Percentiles rank a stretch among this genome's conserved stretches.
These are phyloP conservation scores for Curvularia sp. DNA, from an alignment of 2,329 filamentous ascomycete genomes.

Conservation along the genomic window DNA sequence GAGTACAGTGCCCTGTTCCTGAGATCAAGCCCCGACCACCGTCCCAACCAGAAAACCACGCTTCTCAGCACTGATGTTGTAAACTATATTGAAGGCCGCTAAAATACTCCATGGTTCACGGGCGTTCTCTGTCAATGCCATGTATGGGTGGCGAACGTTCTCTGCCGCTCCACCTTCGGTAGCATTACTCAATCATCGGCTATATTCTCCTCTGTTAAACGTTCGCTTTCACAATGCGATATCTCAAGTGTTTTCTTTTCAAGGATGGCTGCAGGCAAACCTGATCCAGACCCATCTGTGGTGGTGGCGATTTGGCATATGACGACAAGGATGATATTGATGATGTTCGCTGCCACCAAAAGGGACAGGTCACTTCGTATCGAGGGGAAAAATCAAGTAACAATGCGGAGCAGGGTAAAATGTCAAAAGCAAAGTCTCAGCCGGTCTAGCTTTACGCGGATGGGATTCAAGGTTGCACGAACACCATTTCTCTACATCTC, in stretches of 20 bases:
- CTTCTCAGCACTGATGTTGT: not conserved
- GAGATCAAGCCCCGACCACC: not conserved
- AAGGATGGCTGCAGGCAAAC: not conserved
- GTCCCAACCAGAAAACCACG: not conserved
- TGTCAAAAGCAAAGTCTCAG: not conserved
- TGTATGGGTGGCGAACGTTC: not conserved
- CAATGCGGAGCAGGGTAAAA: not conserved
- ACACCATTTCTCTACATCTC: not conserved
- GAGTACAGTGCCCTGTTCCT: not conserved
- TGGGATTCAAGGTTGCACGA: not conserved
- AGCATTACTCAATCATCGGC: not conserved
- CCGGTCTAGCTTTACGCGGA: not conserved
- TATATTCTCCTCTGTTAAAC: not conserved
- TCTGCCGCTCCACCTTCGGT: not conserved
- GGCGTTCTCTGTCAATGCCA: not conserved
- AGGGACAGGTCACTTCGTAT: not conserved
- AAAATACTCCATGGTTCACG: not conserved
- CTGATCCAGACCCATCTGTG: not conserved
- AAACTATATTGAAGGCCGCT: not conserved
- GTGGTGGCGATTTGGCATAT: not conserved
- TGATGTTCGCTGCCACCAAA: not conserved
- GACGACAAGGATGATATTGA: not conserved
- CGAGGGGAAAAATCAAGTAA: slow-evolving; percentile 1
- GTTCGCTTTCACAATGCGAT: not conserved
- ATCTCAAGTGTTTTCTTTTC: not conserved